Percentiles rank a stretch among this genome's conserved stretches.
phyloP scores from a whole-genome alignment of 352 stramenopile genomes.

The Globisporangium spiculum region DNA sequence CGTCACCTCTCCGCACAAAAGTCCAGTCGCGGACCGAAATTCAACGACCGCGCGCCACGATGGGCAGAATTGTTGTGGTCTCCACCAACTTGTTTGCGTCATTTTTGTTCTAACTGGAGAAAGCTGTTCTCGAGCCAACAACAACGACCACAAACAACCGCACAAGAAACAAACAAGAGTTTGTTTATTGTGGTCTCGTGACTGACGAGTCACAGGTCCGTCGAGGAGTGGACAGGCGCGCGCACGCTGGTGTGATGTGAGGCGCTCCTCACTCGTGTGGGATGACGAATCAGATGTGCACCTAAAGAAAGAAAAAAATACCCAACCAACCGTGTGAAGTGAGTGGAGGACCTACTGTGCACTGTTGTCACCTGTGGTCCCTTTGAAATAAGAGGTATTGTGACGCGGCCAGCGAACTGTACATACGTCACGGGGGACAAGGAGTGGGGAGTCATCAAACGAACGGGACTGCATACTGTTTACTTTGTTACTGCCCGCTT shows the following conservation, averaged over 20 bases:
- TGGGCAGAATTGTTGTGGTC: neutral
- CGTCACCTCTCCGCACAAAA: neutral
- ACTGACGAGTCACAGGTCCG: neutral
- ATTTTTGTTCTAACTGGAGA: neutral
- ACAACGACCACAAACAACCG: neutral
- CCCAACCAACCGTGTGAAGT: neutral
- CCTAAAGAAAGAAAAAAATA: neutral
- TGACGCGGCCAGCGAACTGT: neutral
- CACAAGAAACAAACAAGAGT: neutral
- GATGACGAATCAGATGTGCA: neutral
- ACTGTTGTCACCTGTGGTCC: neutral
- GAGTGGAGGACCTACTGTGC: neutral
- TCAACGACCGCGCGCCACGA: conserved; percentile 1
- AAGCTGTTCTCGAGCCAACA: neutral
- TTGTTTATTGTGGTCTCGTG: neutral
- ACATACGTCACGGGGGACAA: neutral
- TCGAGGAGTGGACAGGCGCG: neutral
- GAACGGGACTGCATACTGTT: neutral
- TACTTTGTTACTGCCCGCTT: neutral
- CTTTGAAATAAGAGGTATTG: neutral
- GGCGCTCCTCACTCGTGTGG: neutral
- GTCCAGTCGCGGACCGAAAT: neutral
- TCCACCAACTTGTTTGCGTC: neutral
- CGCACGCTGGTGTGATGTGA: neutral
- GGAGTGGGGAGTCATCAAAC: neutral